Evolutionary conservation across 2,329 filamentous ascomycete species (phyloP).

Genomic region (Exophiala aquamarina): DNA sequence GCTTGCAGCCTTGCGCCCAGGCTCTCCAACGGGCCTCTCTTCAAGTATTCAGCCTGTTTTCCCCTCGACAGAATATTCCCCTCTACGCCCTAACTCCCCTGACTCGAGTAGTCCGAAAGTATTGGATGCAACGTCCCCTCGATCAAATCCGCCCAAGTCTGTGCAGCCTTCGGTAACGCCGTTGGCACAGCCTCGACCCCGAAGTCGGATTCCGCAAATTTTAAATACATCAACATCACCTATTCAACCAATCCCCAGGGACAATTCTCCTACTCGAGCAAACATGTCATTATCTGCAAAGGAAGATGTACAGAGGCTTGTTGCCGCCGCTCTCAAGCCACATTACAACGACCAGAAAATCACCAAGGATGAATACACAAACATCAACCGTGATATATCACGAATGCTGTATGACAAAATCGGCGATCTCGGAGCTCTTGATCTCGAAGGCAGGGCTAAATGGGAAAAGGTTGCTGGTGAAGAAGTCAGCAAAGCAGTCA

Average conservation of each 20-base stretch:
- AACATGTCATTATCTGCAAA: slow-evolving; percentile 79
- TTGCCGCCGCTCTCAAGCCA: slow-evolving; percentile 77
- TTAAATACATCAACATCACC: slow-evolving; percentile 37
- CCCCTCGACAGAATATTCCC: slow-evolving; percentile 73
- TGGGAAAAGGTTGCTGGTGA: slow-evolving; percentile 76
- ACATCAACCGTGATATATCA: slow-evolving; percentile 87
- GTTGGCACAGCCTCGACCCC: slow-evolving; percentile 25
- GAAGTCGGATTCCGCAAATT: slow-evolving; percentile 23
- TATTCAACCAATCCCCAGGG: slow-evolving; percentile 52
- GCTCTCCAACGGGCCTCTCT: slow-evolving; percentile 67
- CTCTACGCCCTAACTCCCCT: slow-evolving; percentile 53
- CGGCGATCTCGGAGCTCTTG: slow-evolving; percentile 57
- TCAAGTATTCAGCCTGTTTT: slow-evolving; percentile 72
- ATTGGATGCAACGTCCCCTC: slow-evolving; percentile 2
- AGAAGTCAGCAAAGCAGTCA: slow-evolving; percentile 72
- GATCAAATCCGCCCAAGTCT: slow-evolving; percentile 8
- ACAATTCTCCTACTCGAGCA: slow-evolving; percentile 67
- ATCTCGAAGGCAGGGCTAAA: slow-evolving; percentile 64
- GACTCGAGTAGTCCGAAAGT: slow-evolving; percentile 15
- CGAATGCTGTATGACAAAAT: slow-evolving; percentile 77
- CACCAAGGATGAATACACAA: slow-evolving; percentile 85
- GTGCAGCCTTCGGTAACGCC: slow-evolving; percentile 6
- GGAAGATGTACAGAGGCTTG: slow-evolving; percentile 83
- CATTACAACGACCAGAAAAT: slow-evolving; percentile 78
- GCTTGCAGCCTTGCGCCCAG: slow-evolving; percentile 51